These are phyloP conservation scores for Daucus carota DNA, from an alignment of 129 eudicot genomes.

Conservation along the genomic window DNA sequence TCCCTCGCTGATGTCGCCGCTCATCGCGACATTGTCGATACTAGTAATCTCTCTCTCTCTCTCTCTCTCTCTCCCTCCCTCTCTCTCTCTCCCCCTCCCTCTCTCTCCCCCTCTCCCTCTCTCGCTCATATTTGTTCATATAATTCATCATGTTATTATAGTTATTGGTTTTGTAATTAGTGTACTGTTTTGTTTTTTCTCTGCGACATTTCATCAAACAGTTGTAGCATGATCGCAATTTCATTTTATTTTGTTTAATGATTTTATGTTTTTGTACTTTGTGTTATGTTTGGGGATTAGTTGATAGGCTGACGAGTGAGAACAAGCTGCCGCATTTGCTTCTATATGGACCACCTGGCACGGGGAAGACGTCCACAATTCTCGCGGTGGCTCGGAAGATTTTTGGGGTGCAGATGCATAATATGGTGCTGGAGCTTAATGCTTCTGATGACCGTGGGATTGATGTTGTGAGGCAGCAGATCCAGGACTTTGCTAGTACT, in stretches of 20 bases:
- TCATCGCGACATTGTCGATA: constrained; percentile 88
- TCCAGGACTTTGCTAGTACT: constrained; percentile 98
- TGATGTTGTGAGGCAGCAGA: constrained; percentile 96
- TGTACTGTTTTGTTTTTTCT: constrained; percentile 5
- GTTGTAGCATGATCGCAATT: no score
- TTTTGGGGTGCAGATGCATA: constrained; percentile 74
- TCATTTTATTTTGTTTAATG: no score
- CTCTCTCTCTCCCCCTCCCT: no score
- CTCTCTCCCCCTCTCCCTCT: no score
- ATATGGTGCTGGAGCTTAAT: constrained; percentile 90
- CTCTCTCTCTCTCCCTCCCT: no score
- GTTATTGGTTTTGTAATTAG: neutral
- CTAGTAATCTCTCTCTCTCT: no score
- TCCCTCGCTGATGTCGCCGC: constrained; percentile 97
- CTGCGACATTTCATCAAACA: constrained; percentile 37
- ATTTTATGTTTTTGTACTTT: no score
- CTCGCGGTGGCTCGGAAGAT: constrained; percentile 87
- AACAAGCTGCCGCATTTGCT: constrained; percentile 88
- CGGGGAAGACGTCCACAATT: constrained; percentile 95
- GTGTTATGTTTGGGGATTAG: constrained; percentile 21
- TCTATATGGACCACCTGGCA: constrained; percentile 95
- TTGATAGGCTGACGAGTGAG: constrained; percentile 93
- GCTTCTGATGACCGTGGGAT: constrained; percentile 98
- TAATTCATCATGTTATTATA: neutral
- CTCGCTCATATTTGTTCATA: no score